Evolutionary conservation across 768 basidiomycete genomes (phyloP), one percentile per base, ranked within the genome.

Genomic region (Termitomyces bulborhizus): DNA sequence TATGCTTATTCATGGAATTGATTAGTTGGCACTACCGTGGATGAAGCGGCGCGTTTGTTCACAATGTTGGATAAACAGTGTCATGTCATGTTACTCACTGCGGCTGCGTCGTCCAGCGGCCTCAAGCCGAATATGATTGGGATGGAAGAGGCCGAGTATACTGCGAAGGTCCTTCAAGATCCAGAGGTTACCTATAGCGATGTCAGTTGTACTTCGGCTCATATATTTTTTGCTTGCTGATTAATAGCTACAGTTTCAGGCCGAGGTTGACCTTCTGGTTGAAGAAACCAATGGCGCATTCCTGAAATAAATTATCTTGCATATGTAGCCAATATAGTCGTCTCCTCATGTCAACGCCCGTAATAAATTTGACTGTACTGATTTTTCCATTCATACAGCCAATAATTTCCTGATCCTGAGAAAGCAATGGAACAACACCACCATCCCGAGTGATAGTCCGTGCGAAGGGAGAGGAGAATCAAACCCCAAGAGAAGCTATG

Each of bases 11-110:
- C 24, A 1, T 34, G 18, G 12, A 3, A 37, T 37, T 45, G 29
- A 59, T 70, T 2, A 57, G 76, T 72, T 9, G 71, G 72, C 1
- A 51, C 67, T 18, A 69, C 74, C 4, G 73, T 78, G 42, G 76
- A 78, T 54, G 74, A 73, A 34, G 72, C 76, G 21, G 68, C 75
- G 11, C 66, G 71, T 61, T 71, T 74, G 52, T 77, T 75, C 59
- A 69, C 68, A 27, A 65, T 72, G 18, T 62, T 77, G 45, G 79
- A 81, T 59, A 70, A 72, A 44, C 68, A 72, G 6, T 81, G 79
- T 62, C 72, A 78, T 51, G 75, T 75, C 31, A 76, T 76, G 60
- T 68, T 80, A 6, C 63, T 79, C 52, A 73, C 72, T 13, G 74
- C 76, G 37, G 70, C 75, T 8, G 76, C 77, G 4, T 71, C 72